Base-by-base conservation (phyloP, 2,329 filamentous ascomycete genomes). In the Gaeumannomyces sp. region DNA sequence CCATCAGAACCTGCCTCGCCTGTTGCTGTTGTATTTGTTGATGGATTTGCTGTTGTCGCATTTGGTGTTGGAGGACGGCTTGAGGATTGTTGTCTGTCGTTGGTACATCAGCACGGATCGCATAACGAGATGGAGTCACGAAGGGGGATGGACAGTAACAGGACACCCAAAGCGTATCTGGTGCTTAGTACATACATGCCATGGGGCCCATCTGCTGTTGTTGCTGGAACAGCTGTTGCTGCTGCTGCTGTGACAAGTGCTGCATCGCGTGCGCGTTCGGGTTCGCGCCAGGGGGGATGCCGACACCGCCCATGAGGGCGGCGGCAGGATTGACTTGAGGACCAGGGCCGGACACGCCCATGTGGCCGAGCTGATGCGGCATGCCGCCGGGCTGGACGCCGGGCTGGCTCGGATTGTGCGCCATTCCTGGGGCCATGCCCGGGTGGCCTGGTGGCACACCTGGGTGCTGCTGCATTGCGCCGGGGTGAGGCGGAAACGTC, bases 261-360 rank as follows among this genome's bases (percentile, higher is more conserved):
- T 89, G 88, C 71, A 93, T 77, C 25, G 88, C 88, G 76, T 92
- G 89, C 66, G 85, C 83, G 76, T 86, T 89, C 66, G 85, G 85
- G 64, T 78, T 80, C 64, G 81, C 82, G 67, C 89, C 86, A 35
- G 88, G 89, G 68, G 89, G 89, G 86, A 93, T 91, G 65, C 85
- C 88, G 68, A 53, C 61, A 16, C 80, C 85, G 22, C 80, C 85
- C 89, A 93, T 92, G 82, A 93, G 85, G 65, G 87, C 84, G 33
- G 84, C 85, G 71, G 90, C 61, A 25, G 61, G 88, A 73, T 87
- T 91, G 69, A 91, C 88, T 73, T 91, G 89, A 67, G 84, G 85
- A 69, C 86, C 87, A 27, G 90, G 89, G 50, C 85, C 89, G 65
- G 90, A 90, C 33, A 89, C 89, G 67, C 85, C 87, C 79, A 91